phyloP scores from a whole-genome alignment of 2,329 filamentous ascomycete genomes.

The Colletotrichum orchidophilum region DNA sequence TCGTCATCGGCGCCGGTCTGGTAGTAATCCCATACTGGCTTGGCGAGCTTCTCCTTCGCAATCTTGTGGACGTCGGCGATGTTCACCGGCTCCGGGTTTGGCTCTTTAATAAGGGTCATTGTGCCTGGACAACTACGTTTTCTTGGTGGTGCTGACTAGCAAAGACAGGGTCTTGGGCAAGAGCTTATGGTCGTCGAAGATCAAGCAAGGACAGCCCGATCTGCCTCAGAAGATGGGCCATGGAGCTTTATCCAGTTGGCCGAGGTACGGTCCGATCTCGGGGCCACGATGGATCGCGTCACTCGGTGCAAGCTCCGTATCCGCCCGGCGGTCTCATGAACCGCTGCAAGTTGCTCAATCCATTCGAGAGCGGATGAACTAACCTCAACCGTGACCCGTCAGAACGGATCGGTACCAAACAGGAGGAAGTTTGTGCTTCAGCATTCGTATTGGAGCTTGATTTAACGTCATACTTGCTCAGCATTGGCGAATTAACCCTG shows the following conservation, averaged over 20 bases:
- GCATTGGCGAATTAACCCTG: background rate
- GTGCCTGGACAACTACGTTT: background rate
- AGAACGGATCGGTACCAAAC: background rate
- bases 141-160: background rate
- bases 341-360: background rate
- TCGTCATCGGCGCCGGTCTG: conserved; percentile 38
- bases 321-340: background rate
- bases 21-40: conserved; percentile 37
- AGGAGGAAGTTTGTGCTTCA: background rate
- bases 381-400: background rate
- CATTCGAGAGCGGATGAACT: background rate
- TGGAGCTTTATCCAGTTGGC: background rate
- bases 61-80: conserved; percentile 26
- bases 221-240: background rate
- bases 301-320: background rate
- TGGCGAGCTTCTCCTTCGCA: conserved; percentile 24
- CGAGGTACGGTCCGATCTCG: conserved; percentile 4
- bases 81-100: conserved; percentile 27
- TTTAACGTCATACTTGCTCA: background rate
- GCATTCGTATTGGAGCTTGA: background rate
- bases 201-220: background rate
- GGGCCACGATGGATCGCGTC: background rate
- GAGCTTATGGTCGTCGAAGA: background rate
- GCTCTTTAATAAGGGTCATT: background rate
- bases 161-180: background rate